Conservation (phyloP, 106 monocot genomes). For the Acorus calamus region DNA sequence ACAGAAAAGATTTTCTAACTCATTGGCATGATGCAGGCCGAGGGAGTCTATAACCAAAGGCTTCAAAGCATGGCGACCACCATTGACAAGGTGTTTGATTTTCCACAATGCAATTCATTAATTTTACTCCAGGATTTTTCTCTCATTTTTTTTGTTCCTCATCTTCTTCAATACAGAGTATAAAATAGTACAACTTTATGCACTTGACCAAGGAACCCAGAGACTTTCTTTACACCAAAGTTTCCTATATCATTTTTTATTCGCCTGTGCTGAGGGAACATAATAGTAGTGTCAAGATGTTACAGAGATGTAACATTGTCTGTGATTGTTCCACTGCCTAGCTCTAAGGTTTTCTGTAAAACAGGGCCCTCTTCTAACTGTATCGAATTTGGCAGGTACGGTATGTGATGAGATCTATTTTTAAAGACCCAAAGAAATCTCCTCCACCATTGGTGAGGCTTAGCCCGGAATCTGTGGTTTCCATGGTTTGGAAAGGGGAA, state of each 20-base stretch:
- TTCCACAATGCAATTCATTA: background rate
- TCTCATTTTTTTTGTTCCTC: no score
- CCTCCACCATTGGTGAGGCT: slow-evolving; percentile 81
- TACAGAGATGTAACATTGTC: no score
- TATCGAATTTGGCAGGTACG: slow-evolving; percentile 35
- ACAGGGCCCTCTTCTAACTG: no score
- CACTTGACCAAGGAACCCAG: no score
- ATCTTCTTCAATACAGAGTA: background rate
- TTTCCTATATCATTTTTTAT: no score
- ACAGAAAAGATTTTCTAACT: no score
- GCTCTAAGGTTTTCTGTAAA: no score
- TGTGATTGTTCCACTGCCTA: no score
- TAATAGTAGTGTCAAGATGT: no score
- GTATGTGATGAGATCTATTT: slow-evolving; percentile 78
- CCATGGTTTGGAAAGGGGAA: slow-evolving; percentile 79
- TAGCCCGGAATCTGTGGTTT: slow-evolving; percentile 37
- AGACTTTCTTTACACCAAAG: no score
- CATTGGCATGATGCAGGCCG: slow-evolving; percentile 42
- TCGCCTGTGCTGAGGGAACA: no score
- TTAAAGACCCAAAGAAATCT: slow-evolving; percentile 77
- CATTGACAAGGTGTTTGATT: slow-evolving; percentile 72
- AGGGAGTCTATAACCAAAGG: slow-evolving; percentile 87
- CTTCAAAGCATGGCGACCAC: slow-evolving; percentile 87
- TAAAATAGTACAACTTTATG: no score
- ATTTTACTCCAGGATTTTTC: background rate